Conservation (phyloP, 2,329 filamentous ascomycete genomes). For the Exophiala sp. region DNA sequence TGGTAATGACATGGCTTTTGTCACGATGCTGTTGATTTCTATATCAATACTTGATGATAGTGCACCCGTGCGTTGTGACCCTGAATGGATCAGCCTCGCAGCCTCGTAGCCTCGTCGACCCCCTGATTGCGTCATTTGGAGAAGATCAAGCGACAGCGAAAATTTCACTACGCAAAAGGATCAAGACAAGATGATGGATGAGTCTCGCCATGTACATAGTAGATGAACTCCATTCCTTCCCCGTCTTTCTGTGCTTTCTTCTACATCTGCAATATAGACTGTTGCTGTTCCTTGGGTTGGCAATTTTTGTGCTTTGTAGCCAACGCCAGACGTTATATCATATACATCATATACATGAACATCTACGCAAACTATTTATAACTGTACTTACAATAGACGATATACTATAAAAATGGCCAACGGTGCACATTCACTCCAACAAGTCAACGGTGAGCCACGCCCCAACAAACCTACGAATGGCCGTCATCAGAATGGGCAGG, state of each 20-base stretch:
- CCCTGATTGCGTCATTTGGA: constrained; percentile 4
- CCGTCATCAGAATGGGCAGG: neutral
- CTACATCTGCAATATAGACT: too few species aligned
- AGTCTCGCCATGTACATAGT: neutral
- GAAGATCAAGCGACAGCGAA: neutral
- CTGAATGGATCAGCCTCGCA: neutral
- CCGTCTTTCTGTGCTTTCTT: too few species aligned
- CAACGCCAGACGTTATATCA: too few species aligned
- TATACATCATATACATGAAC: too few species aligned
- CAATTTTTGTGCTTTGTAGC: too few species aligned
- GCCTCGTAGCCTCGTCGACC: constrained; percentile 1
- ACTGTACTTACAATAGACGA: neutral
- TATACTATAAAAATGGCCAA: neutral
- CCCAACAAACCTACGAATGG: neutral
- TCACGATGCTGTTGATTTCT: too few species aligned
- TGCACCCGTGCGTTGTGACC: too few species aligned
- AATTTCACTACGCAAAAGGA: neutral
- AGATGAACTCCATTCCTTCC: neutral
- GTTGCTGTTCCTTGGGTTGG: too few species aligned
- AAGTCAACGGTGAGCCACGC: neutral
- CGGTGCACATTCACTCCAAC: too few species aligned
- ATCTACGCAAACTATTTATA: neutral
- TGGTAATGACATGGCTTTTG: too few species aligned
- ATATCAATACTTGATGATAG: too few species aligned
- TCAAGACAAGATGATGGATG: neutral